Conservation (phyloP, 2,329 filamentous ascomycete species). For the Talaromyces sp. region DNA sequence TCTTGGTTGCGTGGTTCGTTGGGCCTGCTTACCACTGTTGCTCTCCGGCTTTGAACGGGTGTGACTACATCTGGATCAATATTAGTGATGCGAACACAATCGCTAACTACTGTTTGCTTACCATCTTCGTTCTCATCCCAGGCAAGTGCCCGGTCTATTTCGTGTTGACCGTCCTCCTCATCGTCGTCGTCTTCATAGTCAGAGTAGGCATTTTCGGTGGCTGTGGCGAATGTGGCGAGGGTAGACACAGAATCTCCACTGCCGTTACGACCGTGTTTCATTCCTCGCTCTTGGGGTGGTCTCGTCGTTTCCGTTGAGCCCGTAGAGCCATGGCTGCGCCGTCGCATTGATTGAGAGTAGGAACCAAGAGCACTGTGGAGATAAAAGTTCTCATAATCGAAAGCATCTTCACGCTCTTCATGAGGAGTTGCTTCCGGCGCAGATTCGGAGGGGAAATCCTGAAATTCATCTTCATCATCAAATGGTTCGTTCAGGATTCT, state of each 20-base stretch:
- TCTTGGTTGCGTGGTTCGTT: conserved; percentile 1
- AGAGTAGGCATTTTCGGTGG: conserved; percentile 47
- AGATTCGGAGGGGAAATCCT: conserved; percentile 27
- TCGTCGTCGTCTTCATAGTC: conserved; percentile 22
- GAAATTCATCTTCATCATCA: conserved; percentile 13
- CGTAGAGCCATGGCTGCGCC: conserved; percentile 36
- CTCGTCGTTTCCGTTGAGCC: conserved; percentile 51
- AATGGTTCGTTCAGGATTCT: conserved; percentile 46
- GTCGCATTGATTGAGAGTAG: conserved; percentile 30
- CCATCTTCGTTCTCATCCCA: conserved; percentile 24
- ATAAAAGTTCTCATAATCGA: conserved; percentile 96
- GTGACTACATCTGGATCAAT: conserved; percentile 20
- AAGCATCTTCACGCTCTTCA: conserved; percentile 89
- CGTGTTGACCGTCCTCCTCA: conserved; percentile 33
- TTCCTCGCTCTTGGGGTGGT: conserved; percentile 18
- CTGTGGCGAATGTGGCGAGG: conserved; percentile 60
- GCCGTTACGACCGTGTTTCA: conserved; percentile 45
- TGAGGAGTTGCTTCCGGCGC: conserved; percentile 63
- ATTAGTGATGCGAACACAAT: background rate
- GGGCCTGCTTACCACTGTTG: conserved; percentile 6
- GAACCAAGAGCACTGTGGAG: conserved; percentile 85
- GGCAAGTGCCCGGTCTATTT: conserved; percentile 35
- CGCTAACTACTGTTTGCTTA: background rate
- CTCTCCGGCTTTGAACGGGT: conserved; percentile 10
- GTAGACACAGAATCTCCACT: conserved; percentile 60